Base-by-base conservation (phyloP, 2,329 filamentous ascomycete genomes). In the Trichoderma atroviride region DNA sequence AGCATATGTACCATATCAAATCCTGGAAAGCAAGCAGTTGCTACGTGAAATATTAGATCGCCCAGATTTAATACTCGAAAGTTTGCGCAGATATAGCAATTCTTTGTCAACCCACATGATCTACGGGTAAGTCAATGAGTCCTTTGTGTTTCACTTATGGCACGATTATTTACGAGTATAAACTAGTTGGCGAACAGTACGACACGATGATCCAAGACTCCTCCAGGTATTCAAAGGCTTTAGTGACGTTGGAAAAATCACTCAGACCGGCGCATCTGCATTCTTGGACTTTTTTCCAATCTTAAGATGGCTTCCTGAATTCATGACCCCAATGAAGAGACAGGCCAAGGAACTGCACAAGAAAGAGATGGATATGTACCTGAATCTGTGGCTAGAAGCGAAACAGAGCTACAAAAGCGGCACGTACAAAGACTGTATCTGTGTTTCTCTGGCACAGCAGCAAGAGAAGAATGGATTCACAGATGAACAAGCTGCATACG, bases 331-430 rank as follows among this genome's bases (percentile, higher is more conserved):
- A 14, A 65, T 37, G 35, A 56, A 35, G 47, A 16, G 40, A 27
- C 11, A 31, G 16, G 62, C 60, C 22, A 57, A 57, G 14, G 33
- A 2, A 71, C 70, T 2, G 70, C 50, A 72, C 35, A 69, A 69
- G 19, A 55, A 73, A 11, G 72, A 73, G 33, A 71, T 69, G 50
- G 65, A 71, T 5, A 58, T 73, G 3, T 73, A 73, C 24, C 68
- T 73, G 0, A 62, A 71, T 10, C 47, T 73, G 5, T 73, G 69
- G 67, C 53, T 71, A 3, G 67, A 59, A 0, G 35, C 72, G 11
- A 72, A 70, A 22, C 67, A 57, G 11, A 57, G 55, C 0, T 68
- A 65, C 13, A 68, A 73, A 3, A 47, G 56, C 1, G 69, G 70
- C 0, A 72, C 65, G 6, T 70, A 71, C 0, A 67, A 47, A 31